Evolutionary conservation across 371 early-diverging fungal species (phyloP), one percentile per base, ranked within the genome.

Genomic region (Mortierella sp.): DNA sequence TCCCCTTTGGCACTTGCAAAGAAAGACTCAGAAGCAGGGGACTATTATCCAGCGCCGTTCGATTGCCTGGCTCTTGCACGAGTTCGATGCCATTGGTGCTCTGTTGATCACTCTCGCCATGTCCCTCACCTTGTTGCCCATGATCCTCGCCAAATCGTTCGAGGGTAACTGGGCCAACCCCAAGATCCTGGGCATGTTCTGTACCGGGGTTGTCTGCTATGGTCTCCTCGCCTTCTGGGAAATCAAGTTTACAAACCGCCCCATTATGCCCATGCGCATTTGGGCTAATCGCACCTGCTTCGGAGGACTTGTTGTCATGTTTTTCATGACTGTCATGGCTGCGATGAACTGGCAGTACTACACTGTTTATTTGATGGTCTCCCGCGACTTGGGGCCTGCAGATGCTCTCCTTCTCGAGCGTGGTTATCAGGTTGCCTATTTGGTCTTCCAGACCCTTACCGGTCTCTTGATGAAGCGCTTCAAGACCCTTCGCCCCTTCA

Each of bases 211-310:
- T 3, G 73, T 87, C 26, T 37, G 72, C 28, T 75, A 79, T 57
- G 67, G 75, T 31, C 74, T 90, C 5, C 85, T 91, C 71, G 72
- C 64, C 26, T 28, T 84, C 54, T 91, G 89, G 87, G 91, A 91
- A 77, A 44, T 69, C 72, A 89, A 88, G 69, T 75, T 72, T 69
- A 89, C 91, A 3, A 54, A 77, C 69, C 82, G 81, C n/a, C 90
- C 90, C 19, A 80, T 91, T 16, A 87, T 91, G 79, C 89, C 91
- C 31, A 76, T 90, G 61, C 78, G 78, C 13, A 88, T 85, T 69
- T 91, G 91, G 90, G 61, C 79, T 10, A 88, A 85, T 55, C 76
- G 81, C 51, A 90, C 90, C 10, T 86, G 87, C 21, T 89, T 91
- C 40, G 87, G 85, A 59, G 91, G 89, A 71, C 82, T 91, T 26